phyloP scores from a whole-genome alignment of 164 flowering plant genomes.

The Aristolochia contorta region DNA sequence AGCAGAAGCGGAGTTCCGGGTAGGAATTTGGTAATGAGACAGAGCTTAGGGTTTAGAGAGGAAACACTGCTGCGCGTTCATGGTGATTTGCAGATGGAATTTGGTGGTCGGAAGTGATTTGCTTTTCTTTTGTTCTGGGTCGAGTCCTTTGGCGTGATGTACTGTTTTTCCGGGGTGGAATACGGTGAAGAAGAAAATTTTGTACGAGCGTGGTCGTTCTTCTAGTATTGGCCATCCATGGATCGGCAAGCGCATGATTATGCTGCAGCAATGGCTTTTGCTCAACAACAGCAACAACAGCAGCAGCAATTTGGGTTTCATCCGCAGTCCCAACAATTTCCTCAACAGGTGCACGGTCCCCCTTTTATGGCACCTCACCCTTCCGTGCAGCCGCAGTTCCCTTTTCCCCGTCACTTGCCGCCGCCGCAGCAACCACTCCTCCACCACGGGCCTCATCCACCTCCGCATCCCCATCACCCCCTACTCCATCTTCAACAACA shows the following conservation, averaged over 20 bases:
- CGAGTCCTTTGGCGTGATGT: no score
- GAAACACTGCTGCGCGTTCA: no score
- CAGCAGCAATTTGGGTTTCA: conserved; percentile 61
- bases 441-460: conserved; percentile 33
- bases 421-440: conserved; percentile 40
- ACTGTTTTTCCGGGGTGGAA: no score
- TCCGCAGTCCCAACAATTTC: conserved; percentile 70
- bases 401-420: conserved; percentile 57
- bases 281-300: conserved; percentile 57
- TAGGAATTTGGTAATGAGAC: no score
- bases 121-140: no score
- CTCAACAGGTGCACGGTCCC: conserved; percentile 50
- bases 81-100: no score
- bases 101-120: no score
- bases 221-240: conserved; percentile 1
- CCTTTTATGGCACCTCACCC: conserved; percentile 70
- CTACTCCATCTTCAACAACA: conserved; percentile 57
- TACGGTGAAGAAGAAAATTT: no score
- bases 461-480: conserved; percentile 38
- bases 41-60: no score
- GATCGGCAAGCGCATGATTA: conserved; percentile 44
- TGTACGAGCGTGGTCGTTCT: no score
- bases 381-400: conserved; percentile 67
- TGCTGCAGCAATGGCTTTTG: conserved; percentile 62
- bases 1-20: no score